These are phyloP conservation scores for Quercus tomentella DNA, from an alignment of 331 rosid genomes.

Conservation along the genomic window DNA sequence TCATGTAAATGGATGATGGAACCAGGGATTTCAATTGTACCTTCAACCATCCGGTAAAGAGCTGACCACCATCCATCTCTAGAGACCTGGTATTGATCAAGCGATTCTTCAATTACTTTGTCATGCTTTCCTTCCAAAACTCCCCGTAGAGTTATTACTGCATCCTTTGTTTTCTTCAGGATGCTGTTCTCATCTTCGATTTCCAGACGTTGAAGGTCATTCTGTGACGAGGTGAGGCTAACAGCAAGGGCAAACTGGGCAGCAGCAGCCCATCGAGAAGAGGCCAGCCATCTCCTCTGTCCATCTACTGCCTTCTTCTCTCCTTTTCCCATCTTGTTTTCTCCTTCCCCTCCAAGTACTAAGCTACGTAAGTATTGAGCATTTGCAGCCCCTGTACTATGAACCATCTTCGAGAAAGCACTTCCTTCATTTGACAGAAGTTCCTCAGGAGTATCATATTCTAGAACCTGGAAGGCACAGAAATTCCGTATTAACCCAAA, in stretches of 20 bases:
- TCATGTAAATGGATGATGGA: slow-evolving; percentile 13
- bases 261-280: slow-evolving; percentile 59
- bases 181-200: slow-evolving; percentile 34
- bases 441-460: slow-evolving; percentile 55
- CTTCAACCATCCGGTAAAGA: slow-evolving; percentile 71
- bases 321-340: slow-evolving; percentile 8
- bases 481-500: not conserved
- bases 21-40: slow-evolving; percentile 28
- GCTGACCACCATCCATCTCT: slow-evolving; percentile 80
- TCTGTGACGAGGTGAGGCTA: slow-evolving; percentile 55
- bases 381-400: slow-evolving; percentile 84
- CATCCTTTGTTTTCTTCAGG: slow-evolving; percentile 55
- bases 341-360: slow-evolving; percentile 36
- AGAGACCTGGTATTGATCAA: slow-evolving; percentile 44
- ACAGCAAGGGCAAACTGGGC: slow-evolving; percentile 65
- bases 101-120: slow-evolving; percentile 45
- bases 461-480: slow-evolving; percentile 50
- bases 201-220: slow-evolving; percentile 44
- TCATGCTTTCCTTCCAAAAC: slow-evolving; percentile 80
- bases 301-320: slow-evolving; percentile 12
- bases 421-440: slow-evolving; percentile 56
- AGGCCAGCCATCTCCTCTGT: slow-evolving; percentile 36
- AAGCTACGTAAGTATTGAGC: slow-evolving; percentile 63
- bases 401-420: slow-evolving; percentile 80
- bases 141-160: slow-evolving; percentile 58